phyloP scores from a whole-genome alignment of 2,329 filamentous ascomycete species.

The Diaporthe sp. region DNA sequence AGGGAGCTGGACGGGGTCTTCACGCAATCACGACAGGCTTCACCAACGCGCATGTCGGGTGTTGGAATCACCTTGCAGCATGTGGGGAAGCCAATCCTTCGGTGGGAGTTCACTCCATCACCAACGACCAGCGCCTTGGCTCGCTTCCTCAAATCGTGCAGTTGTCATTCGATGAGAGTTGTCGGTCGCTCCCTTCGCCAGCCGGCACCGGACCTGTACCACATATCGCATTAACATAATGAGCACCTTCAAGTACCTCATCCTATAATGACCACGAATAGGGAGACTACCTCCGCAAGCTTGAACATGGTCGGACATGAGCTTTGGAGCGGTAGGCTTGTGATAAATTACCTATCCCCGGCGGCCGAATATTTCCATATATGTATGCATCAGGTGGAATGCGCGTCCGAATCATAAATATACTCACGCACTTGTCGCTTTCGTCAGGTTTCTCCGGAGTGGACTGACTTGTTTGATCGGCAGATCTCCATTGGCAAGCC shows the following conservation, averaged over 20 bases:
- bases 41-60: slow-evolving; percentile 15
- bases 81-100: slow-evolving; percentile 21
- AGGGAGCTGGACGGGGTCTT: neutral
- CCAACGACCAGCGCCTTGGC: slow-evolving; percentile 22
- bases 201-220: neutral
- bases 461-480: neutral
- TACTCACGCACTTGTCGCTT: neutral
- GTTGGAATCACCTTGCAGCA: slow-evolving; percentile 26
- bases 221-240: neutral
- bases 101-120: slow-evolving; percentile 5
- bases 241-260: neutral
- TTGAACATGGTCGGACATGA: neutral
- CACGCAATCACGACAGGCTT: neutral
- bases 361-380: neutral
- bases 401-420: neutral
- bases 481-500: neutral
- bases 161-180: slow-evolving; percentile 33
- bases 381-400: neutral
- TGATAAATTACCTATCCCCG: neutral
- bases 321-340: neutral
- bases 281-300: too few species aligned
- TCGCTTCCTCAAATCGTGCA: slow-evolving; percentile 35
- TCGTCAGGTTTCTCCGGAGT: neutral
- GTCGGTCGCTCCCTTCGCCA: slow-evolving; percentile 26
- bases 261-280: neutral